Evolutionary conservation across 768 basidiomycete species (phyloP).

Genomic region (Lentinula raphanica): DNA sequence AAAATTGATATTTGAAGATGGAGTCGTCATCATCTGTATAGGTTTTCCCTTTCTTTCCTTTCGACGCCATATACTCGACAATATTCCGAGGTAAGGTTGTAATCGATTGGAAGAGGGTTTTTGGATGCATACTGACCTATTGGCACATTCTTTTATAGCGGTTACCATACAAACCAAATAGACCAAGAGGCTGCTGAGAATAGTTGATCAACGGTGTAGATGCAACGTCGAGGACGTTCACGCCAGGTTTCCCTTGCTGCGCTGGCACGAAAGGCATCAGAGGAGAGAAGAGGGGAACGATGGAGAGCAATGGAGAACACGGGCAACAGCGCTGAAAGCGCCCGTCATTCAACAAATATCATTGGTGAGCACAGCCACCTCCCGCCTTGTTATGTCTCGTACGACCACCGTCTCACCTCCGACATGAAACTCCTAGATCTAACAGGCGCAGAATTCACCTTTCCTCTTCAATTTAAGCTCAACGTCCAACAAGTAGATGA

Average conservation of each 20-base stretch:
- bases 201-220: no score
- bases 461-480: neutral
- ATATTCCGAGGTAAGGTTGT: neutral
- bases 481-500: neutral
- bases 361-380: slow-evolving; percentile 8
- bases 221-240: slow-evolving; percentile 22
- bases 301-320: neutral
- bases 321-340: neutral
- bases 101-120: neutral
- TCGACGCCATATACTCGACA: neutral
- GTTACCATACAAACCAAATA: neutral
- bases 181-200: no score
- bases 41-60: neutral
- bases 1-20: slow-evolving; percentile 2
- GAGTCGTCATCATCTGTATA: neutral
- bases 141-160: neutral
- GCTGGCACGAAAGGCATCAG: slow-evolving; percentile 36
- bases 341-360: neutral
- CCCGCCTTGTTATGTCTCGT: neutral
- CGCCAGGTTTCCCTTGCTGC: slow-evolving; percentile 36
- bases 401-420: neutral
- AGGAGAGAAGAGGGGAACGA: slow-evolving; percentile 26
- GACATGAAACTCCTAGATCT: neutral
- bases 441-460: neutral
- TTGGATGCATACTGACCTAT: neutral